Evolutionary conservation across 305 asterid genomes (phyloP), one percentile per base, ranked within the genome.

Genomic region (Lippia alba): DNA sequence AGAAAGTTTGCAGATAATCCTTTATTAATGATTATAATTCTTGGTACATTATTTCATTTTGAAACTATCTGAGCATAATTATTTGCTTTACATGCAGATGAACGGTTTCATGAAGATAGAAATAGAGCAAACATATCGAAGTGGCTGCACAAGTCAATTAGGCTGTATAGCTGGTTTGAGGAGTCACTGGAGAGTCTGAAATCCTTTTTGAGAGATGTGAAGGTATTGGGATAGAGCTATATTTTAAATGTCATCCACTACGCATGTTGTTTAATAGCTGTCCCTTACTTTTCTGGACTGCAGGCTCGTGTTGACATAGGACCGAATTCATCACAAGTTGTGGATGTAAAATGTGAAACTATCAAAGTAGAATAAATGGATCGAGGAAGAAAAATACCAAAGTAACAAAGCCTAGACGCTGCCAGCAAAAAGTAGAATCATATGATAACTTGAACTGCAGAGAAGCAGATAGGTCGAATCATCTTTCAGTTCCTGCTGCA

Each of bases 71-170:
- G 39, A 32, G 16, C 34, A 48, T 58, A 9, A 19, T 66, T 71
- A 32, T 49, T 73, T 63, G 51, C 55, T 69, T 74, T 78, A 60
- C 73, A 44, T 80, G 79, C 89, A 94, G 99, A 94, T 79, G 97
- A 91, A 80, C 97, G 99, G 55, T 87, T 91, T 74, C 88, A 84
- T 64, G 82, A 81, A 75, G 96, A 86, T 45, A 85, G 96, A 81
- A 94, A 88, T 76, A 81, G 88, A 83, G 76, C 87, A 74, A 80
- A 82, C 82, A 80, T 91, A 67, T 94, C 99, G 69, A 94, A 90
- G 88, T 94, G 99, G 99, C 72, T 94, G 79, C 91, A 98, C 76
- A 92, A 87, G 66, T 90, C 98, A 20, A 82, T 94, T 74, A 87
- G 81, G 80, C 84, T 81, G 65, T 90, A 84, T 72, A 86, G 72